Conservation (phyloP, 2,329 filamentous ascomycete species). For the Talaromyces piceae region DNA sequence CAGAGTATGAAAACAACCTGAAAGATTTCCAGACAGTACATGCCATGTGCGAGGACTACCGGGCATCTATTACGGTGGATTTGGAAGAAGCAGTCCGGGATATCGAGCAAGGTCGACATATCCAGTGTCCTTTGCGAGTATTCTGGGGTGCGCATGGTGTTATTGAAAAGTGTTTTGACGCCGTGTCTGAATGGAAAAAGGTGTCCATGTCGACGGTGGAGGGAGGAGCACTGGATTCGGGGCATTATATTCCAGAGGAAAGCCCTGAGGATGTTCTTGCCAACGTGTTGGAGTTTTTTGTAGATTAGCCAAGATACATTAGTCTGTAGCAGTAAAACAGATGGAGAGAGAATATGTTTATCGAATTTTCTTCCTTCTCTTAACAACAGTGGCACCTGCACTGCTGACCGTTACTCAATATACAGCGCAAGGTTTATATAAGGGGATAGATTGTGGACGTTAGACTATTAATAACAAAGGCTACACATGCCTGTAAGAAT, state of each 20-base stretch:
- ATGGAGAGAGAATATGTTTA: too few species aligned
- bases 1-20: slow-evolving; percentile 38
- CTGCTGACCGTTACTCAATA: too few species aligned
- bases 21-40: slow-evolving; percentile 38
- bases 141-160: slow-evolving; percentile 46
- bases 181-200: slow-evolving; percentile 44
- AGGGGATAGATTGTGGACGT: too few species aligned
- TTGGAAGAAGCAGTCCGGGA: slow-evolving; percentile 45
- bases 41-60: slow-evolving; percentile 51
- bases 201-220: slow-evolving; percentile 32
- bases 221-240: slow-evolving; percentile 40
- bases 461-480: too few species aligned
- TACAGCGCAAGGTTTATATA: too few species aligned
- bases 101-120: slow-evolving; percentile 34
- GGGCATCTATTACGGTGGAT: slow-evolving; percentile 47
- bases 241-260: slow-evolving; percentile 48
- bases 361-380: too few species aligned
- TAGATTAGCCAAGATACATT: neutral
- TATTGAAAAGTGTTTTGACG: slow-evolving; percentile 45
- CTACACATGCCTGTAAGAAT: too few species aligned
- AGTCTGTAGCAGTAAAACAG: too few species aligned
- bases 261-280: slow-evolving; percentile 40
- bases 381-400: too few species aligned
- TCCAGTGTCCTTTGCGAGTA: slow-evolving; percentile 42
- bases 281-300: slow-evolving; percentile 35